phyloP scores from a whole-genome alignment of 1,139 yeast genomes.

The Saccharomyces hybrid region DNA sequence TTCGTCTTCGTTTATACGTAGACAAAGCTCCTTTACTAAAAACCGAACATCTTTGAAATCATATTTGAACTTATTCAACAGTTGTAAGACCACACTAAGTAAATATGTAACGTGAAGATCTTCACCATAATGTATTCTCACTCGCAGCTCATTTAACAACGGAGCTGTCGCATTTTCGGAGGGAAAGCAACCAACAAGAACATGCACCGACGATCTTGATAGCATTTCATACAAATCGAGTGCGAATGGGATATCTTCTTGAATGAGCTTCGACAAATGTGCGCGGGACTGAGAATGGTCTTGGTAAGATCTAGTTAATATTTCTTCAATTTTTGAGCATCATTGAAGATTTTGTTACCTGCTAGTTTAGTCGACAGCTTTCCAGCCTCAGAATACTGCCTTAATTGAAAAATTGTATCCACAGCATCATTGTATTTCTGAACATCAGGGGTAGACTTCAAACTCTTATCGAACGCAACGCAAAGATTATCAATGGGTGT shows the following conservation, averaged over 20 bases:
- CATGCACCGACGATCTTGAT: conserved; percentile 16
- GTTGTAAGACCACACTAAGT: conserved; percentile 18
- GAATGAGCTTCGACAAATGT: conserved; percentile 13
- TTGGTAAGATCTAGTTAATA: conserved; percentile 23
- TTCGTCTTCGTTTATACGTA: conserved; percentile 17
- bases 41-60: conserved; percentile 18
- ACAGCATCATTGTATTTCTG: conserved; percentile 6
- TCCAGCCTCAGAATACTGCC: neutral
- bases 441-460: conserved; percentile 4
- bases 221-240: conserved; percentile 18
- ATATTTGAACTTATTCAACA: conserved; percentile 19
- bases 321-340: conserved; percentile 12
- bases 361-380: neutral
- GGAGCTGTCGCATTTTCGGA: conserved; percentile 15
- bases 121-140: conserved; percentile 18
- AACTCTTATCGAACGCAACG: neutral
- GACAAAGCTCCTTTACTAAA: conserved; percentile 19
- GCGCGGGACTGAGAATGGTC: conserved; percentile 23
- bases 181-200: conserved; percentile 20
- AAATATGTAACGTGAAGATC: conserved; percentile 16
- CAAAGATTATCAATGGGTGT: conserved; percentile 2
- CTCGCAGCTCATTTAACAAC: conserved; percentile 16
- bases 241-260: conserved; percentile 12
- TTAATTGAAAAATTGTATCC: conserved; percentile 2
- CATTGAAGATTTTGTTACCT: neutral